Evolutionary conservation across 208 protist species (phyloP), one percentile per base, ranked within the genome.

Genomic region (Wallacemonas sp.): DNA sequence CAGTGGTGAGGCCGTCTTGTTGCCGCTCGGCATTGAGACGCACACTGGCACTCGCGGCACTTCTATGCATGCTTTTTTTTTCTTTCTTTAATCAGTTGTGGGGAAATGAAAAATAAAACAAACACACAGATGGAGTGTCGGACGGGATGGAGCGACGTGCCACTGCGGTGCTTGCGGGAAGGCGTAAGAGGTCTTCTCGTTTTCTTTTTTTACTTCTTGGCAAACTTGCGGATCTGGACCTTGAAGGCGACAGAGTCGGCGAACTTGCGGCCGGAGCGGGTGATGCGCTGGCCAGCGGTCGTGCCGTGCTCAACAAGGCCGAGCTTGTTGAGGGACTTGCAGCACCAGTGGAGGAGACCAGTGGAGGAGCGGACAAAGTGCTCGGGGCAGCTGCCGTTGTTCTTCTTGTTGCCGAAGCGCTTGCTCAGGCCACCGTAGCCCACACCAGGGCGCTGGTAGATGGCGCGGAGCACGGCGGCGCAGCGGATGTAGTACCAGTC

Each of bases 401-500:
- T 91, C 80, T 94, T 95, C 81, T 89, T 91, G 78, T 80, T 94
- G 70, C 92, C 88, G 82, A 98, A 99, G 66, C 87, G 87, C 80
- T 95, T 95, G 86, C 85, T 95, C 36, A 98, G 90, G 31, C 83
- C 85, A 55, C 88, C 97, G 73, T 98, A 97, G 77, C 98, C 97
- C 25, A 92, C 86, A 66, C 94, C 94, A 41, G 92, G 90, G 75
- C 95, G 93, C 29, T 99, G 67, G 88, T 99, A 99, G 63, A 99
- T 82, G 70, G 96, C 93, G 82, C 98, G 97, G 61, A 98, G 97
- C 29, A 99, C 89, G 50, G 98, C 91, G 57, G 98, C 98, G 74
- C 85, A 91, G 72, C 97, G 97, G 79, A 98, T 88, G 90, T 98
- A 99, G 84, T 97, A 99, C 98, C 98, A 99, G 89, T 99, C 97